A percentile compares a stretch with the other conserved stretches of the same genome.
These are phyloP conservation scores for Tricholoma furcatifolium DNA, from an alignment of 768 basidiomycete genomes.

Conservation along the genomic window DNA sequence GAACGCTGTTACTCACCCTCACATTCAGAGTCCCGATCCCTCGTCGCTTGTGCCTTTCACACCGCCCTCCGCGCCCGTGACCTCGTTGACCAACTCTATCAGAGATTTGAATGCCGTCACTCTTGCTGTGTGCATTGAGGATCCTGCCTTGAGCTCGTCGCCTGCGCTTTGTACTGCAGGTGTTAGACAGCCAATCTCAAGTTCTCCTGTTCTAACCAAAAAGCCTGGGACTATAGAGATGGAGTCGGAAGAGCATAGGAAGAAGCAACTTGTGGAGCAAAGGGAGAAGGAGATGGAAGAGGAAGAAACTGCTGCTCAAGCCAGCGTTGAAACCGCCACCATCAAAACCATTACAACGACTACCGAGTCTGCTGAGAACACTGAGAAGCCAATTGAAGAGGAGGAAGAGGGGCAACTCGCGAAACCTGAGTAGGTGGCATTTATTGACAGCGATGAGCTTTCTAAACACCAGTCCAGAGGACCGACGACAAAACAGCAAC, in stretches of 20 bases:
- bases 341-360: slow-evolving; percentile 24
- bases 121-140: too few species aligned
- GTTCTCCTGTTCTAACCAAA: slow-evolving; percentile 26
- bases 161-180: slow-evolving; percentile 25
- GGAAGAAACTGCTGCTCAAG: slow-evolving; percentile 42
- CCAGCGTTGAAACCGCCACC: slow-evolving; percentile 34
- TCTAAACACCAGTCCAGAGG: slow-evolving; percentile 51
- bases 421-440: slow-evolving; percentile 29
- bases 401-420: slow-evolving; percentile 29
- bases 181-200: slow-evolving; percentile 31
- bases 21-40: slow-evolving; percentile 86
- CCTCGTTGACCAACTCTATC: too few species aligned
- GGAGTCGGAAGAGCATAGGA: slow-evolving; percentile 55
- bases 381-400: too few species aligned
- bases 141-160: slow-evolving; percentile 38
- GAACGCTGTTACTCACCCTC: slow-evolving; percentile 80
- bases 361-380: slow-evolving; percentile 20
- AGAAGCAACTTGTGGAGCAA: slow-evolving; percentile 44
- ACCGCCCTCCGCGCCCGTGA: too few species aligned
- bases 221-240: slow-evolving; percentile 53
- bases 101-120: too few species aligned
- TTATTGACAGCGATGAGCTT: slow-evolving; percentile 32
- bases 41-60: too few species aligned
- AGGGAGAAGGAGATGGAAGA: slow-evolving; percentile 30
- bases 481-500: slow-evolving; percentile 44